Conservation (phyloP, 345 rosid genomes). For the Gossypium bickii region DNA sequence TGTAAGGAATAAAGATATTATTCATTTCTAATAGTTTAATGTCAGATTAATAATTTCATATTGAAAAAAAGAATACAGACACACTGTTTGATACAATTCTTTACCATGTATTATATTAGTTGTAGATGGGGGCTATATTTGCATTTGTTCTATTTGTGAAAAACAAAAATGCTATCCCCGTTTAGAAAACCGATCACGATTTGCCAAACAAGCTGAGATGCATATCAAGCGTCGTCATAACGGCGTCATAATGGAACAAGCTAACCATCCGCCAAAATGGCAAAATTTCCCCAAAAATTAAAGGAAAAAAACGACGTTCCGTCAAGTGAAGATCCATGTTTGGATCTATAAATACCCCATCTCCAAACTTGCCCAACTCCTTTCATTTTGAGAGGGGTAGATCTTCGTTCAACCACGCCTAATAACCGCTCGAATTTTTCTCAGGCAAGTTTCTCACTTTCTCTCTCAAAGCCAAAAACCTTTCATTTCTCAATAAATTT, state of each 20-base stretch:
- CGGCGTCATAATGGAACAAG: not conserved
- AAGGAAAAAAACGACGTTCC: constrained; percentile 14
- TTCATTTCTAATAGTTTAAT: too few relatives aligned
- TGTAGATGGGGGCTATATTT: too few relatives aligned
- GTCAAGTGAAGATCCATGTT: constrained; percentile 2
- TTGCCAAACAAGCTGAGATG: constrained; percentile 14
- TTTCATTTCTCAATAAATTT: not conserved
- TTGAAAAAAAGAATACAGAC: too few relatives aligned
- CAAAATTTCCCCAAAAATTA: not conserved
- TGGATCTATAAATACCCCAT: constrained; percentile 27
- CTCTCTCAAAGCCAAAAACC: not conserved
- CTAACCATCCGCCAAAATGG: not conserved
- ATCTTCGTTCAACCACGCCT: constrained; percentile 11
- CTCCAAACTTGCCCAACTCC: constrained; percentile 5
- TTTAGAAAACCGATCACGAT: not conserved
- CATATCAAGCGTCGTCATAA: constrained; percentile 10
- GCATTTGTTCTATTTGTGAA: too few relatives aligned
- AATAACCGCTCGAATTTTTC: constrained; percentile 4
- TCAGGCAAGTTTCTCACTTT: not conserved
- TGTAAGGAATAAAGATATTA: too few relatives aligned
- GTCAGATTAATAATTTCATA: too few relatives aligned
- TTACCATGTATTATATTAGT: too few relatives aligned
- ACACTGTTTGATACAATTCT: too few relatives aligned
- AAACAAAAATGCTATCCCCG: too few relatives aligned
- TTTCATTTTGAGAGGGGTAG: constrained; percentile 4